phyloP scores from a whole-genome alignment of 768 basidiomycete genomes.

The Serendipita indica region DNA sequence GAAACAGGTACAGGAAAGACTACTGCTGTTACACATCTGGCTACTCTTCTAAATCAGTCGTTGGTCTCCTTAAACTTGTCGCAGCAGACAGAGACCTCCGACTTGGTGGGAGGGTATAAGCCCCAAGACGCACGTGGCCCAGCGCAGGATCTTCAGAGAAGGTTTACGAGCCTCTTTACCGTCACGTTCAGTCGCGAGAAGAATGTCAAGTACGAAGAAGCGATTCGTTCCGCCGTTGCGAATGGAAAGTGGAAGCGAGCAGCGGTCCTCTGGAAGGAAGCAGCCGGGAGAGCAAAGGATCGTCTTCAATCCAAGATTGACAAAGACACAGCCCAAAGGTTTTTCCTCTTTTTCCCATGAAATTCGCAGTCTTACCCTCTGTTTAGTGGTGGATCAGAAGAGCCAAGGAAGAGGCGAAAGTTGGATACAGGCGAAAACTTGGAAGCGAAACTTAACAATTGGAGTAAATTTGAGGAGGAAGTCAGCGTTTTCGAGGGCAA shows the following conservation, averaged over 20 bases:
- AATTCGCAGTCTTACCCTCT: background rate
- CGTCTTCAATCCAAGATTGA: constrained; percentile 27
- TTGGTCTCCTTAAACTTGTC: constrained; percentile 87
- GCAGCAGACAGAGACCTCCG: constrained; percentile 90
- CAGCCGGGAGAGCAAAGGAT: constrained; percentile 50
- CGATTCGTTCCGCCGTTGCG: constrained; percentile 63
- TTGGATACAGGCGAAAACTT: constrained; percentile 29
- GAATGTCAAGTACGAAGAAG: constrained; percentile 74
- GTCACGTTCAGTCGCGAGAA: constrained; percentile 78
- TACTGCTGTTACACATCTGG: constrained; percentile 74
- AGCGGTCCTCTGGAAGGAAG: constrained; percentile 73
- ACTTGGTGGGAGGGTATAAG: constrained; percentile 88
- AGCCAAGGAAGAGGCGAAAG: constrained; percentile 50
- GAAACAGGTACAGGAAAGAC: constrained; percentile 99
- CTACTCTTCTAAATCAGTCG: constrained; percentile 56
- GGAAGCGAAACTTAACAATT: constrained; percentile 36
- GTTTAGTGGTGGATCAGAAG: constrained; percentile 22
- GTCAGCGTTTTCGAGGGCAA: constrained; percentile 72
- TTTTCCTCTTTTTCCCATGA: background rate
- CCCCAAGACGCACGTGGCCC: constrained; percentile 82
- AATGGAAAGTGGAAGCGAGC: constrained; percentile 78
- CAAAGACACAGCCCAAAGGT: background rate
- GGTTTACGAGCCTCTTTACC: constrained; percentile 69
- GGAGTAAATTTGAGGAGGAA: constrained; percentile 52
- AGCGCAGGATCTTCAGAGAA: constrained; percentile 50